A percentile compares a stretch with the other conserved stretches of the same genome.
These are phyloP conservation scores for Eucalyptus pauciflora DNA, from an alignment of 345 rosid species.

Conservation along the genomic window DNA sequence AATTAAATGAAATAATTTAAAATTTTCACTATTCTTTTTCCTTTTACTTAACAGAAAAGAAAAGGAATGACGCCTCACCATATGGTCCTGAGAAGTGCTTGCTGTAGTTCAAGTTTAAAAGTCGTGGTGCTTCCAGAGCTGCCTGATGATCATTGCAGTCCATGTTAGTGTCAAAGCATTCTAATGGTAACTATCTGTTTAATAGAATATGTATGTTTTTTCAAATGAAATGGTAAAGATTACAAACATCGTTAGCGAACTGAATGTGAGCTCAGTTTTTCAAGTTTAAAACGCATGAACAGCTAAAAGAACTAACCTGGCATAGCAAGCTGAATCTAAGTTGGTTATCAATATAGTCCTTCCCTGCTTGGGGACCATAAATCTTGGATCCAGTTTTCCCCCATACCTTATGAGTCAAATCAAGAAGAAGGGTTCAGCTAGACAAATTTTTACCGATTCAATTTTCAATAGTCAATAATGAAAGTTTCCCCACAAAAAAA, in stretches of 20 bases:
- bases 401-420: slow-evolving; percentile 44
- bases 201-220: background rate
- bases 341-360: slow-evolving; percentile 78
- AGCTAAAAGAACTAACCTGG: slow-evolving; percentile 26
- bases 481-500: background rate
- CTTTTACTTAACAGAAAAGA: background rate
- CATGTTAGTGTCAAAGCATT: background rate
- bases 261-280: background rate
- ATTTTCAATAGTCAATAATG: background rate
- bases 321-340: slow-evolving; percentile 81
- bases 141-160: slow-evolving; percentile 28
- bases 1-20: background rate
- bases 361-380: slow-evolving; percentile 75
- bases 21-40: background rate
- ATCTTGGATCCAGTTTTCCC: slow-evolving; percentile 88
- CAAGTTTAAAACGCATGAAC: background rate
- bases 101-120: slow-evolving; percentile 54
- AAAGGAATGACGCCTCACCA: slow-evolving; percentile 20
- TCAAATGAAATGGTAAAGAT: background rate
- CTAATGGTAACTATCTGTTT: background rate
- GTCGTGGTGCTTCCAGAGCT: slow-evolving; percentile 84
- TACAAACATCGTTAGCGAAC: background rate
- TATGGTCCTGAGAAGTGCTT: slow-evolving; percentile 77
- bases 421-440: background rate
- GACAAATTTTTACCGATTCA: background rate